Conservation (phyloP, 1,284 basidiomycete species). For the Coniophora puteana region DNA sequence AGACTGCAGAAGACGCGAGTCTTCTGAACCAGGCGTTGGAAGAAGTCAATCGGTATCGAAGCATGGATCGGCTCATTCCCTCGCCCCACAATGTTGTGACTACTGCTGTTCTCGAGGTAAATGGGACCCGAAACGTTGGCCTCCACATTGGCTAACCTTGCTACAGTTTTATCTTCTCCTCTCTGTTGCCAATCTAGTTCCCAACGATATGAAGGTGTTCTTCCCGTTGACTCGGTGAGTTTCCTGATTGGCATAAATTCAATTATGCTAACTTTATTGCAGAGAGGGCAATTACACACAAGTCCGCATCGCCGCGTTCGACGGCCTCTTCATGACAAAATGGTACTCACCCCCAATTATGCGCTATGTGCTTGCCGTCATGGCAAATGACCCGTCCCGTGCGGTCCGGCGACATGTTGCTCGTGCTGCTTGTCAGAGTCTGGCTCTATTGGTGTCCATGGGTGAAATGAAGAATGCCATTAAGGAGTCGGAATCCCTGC, state of each 20-base stretch:
- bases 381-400: conserved; percentile 84
- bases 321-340: conserved; percentile 88
- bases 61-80: conserved; percentile 93
- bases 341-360: conserved; percentile 84
- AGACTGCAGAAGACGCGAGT: conserved; percentile 61
- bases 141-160: conserved; percentile 8
- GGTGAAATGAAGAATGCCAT: conserved; percentile 80
- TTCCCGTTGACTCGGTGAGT: conserved; percentile 85
- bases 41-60: conserved; percentile 89
- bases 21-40: conserved; percentile 70
- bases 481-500: conserved; percentile 71
- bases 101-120: conserved; percentile 83
- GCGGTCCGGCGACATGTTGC: conserved; percentile 85
- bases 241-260: background rate
- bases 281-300: conserved; percentile 94
- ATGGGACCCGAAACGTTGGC: conserved; percentile 17
- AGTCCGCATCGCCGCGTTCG: conserved; percentile 90
- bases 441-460: conserved; percentile 84
- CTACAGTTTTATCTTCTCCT: conserved; percentile 78
- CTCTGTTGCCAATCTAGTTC: conserved; percentile 76
- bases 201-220: conserved; percentile 79
- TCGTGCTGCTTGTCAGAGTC: conserved; percentile 80
- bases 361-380: conserved; percentile 88
- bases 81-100: conserved; percentile 95
- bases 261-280: conserved; percentile 14